A percentile compares a stretch with the other conserved stretches of the same genome.
phyloP scores from a whole-genome alignment of 768 basidiomycete genomes.

The Boletus barrowsii region DNA sequence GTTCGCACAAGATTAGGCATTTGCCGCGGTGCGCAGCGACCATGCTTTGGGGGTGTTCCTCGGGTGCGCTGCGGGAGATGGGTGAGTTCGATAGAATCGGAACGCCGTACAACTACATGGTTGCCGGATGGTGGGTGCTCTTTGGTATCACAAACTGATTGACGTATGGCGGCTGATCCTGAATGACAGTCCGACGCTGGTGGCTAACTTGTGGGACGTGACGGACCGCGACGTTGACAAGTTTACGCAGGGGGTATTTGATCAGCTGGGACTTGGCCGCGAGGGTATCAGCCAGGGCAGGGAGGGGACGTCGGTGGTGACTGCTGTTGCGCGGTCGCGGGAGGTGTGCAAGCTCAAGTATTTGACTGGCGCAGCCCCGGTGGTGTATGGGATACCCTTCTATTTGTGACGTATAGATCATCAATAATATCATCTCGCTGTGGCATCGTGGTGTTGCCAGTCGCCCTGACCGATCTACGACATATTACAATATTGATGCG shows the following conservation, averaged over 20 bases:
- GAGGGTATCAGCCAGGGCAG: conserved; percentile 14
- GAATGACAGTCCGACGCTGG: conserved; percentile 71
- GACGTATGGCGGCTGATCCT: background rate
- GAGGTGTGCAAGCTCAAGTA: conserved; percentile 86
- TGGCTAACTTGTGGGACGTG: conserved; percentile 98
- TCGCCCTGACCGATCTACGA: too few relatives aligned
- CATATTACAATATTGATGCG: too few relatives aligned
- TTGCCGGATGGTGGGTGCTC: conserved; percentile 87
- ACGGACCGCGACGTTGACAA: conserved; percentile 97
- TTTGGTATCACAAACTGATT: background rate
- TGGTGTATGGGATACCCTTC: conserved; percentile 95
- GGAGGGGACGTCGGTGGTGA: conserved; percentile 49
- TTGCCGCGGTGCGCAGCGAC: conserved; percentile 85
- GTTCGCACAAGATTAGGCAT: conserved; percentile 80
- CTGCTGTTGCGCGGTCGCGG: conserved; percentile 78
- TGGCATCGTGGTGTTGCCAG: too few relatives aligned
- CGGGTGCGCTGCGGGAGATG: conserved; percentile 82
- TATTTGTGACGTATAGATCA: conserved; percentile 47
- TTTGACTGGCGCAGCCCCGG: conserved; percentile 91
- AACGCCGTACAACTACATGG: conserved; percentile 92
- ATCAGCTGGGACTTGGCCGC: conserved; percentile 55
- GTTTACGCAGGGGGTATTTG: conserved; percentile 81
- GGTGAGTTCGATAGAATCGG: conserved; percentile 93
- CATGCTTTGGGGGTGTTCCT: conserved; percentile 99
- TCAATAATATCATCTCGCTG: too few relatives aligned